Percentiles rank a stretch among this genome's conserved stretches.
phyloP scores from a whole-genome alignment of 2,329 filamentous ascomycete species.

The Claviceps spartinae region DNA sequence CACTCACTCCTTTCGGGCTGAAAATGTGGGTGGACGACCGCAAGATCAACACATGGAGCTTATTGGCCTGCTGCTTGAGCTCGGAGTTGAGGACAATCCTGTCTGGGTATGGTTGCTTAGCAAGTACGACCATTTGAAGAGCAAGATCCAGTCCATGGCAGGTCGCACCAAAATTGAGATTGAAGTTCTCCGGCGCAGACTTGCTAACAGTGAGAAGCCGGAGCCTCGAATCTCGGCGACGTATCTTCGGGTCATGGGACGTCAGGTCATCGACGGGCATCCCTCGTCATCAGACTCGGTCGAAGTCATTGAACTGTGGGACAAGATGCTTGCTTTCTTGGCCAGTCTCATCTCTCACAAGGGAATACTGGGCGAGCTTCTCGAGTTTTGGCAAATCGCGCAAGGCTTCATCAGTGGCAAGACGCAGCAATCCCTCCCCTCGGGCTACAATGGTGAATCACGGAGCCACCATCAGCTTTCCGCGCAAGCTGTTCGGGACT shows the following conservation, averaged over 20 bases:
- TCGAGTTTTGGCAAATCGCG: slow-evolving; percentile 89
- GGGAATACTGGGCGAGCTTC: slow-evolving; percentile 75
- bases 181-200: slow-evolving; percentile 71
- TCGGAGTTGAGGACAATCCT: slow-evolving; percentile 89
- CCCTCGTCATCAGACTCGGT: slow-evolving; percentile 58
- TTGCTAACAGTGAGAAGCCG: slow-evolving; percentile 63
- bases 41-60: slow-evolving; percentile 85
- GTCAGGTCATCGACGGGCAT: slow-evolving; percentile 49
- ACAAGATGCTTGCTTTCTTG: slow-evolving; percentile 67
- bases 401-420: slow-evolving; percentile 82
- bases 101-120: slow-evolving; percentile 94
- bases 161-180: slow-evolving; percentile 87
- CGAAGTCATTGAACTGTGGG: slow-evolving; percentile 83
- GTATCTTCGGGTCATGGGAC: slow-evolving; percentile 61
- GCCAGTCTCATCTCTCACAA: slow-evolving; percentile 60
- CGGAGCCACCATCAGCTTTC: slow-evolving; percentile 69
- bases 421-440: slow-evolving; percentile 65
- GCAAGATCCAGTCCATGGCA: slow-evolving; percentile 65
- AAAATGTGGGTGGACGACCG: slow-evolving; percentile 34
- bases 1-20: slow-evolving; percentile 43
- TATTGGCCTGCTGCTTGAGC: slow-evolving; percentile 76
- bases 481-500: slow-evolving; percentile 50
- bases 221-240: slow-evolving; percentile 54
- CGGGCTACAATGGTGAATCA: slow-evolving; percentile 71
- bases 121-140: slow-evolving; percentile 77